phyloP scores from a whole-genome alignment of 306 rosid species.

The Amphicarpaea edgeworthii region DNA sequence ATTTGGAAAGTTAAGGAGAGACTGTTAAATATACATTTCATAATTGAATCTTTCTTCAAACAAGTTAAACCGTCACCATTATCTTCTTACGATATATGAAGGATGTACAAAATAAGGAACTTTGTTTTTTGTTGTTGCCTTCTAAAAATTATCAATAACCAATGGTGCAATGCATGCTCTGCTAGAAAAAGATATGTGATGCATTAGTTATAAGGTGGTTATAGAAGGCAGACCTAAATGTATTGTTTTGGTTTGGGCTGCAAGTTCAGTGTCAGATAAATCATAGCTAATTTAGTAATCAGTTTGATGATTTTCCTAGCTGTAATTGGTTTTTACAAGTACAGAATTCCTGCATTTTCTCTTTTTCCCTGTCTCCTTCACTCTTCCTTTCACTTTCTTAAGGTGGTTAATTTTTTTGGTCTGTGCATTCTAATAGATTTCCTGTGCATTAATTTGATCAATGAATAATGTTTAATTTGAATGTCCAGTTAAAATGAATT shows the following conservation, averaged over 20 bases:
- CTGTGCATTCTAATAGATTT: neutral
- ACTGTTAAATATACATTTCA: neutral
- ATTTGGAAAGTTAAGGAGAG: constrained; percentile 4
- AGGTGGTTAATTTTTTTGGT: neutral
- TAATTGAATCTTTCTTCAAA: neutral
- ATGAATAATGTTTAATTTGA: neutral
- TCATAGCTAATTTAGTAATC: neutral
- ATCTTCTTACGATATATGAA: neutral
- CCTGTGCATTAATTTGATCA: constrained; percentile 8
- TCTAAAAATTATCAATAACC: neutral
- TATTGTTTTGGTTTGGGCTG: constrained; percentile 3
- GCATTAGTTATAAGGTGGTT: neutral
- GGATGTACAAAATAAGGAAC: neutral
- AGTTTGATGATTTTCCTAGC: constrained; percentile 31
- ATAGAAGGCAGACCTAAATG: neutral
- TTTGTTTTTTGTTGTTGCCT: constrained; percentile 4
- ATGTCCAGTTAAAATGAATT: neutral
- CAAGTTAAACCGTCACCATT: neutral
- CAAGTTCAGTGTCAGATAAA: neutral
- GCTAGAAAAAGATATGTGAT: constrained; percentile 4
- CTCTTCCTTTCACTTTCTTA: neutral
- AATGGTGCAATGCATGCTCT: neutral
- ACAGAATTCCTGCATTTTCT: neutral
- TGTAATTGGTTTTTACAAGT: neutral
- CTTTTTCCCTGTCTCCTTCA: neutral